Conservation (phyloP, 208 protist species). For the Trypanosoma melophagium region DNA sequence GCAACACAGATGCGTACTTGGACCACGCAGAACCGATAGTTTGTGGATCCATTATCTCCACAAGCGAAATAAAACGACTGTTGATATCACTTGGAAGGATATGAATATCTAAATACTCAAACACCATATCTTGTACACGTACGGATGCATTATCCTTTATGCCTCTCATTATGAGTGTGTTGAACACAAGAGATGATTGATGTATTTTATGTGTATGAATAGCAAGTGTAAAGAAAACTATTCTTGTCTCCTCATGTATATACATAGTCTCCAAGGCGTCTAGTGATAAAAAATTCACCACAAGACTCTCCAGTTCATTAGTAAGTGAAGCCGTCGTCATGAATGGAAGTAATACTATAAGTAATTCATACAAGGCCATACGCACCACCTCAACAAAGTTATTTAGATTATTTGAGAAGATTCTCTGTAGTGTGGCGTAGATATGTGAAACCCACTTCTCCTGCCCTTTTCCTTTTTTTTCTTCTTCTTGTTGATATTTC, state of each 20-base stretch:
- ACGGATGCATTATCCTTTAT: constrained; percentile 31
- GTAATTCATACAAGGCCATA: constrained; percentile 27
- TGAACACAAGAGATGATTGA: background rate
- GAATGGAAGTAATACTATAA: constrained; percentile 12
- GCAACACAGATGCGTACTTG: constrained; percentile 39
- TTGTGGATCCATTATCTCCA: constrained; percentile 9
- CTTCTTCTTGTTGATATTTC: too few species aligned
- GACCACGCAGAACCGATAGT: constrained; percentile 33
- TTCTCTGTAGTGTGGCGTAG: constrained; percentile 24
- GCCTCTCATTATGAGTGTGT: constrained; percentile 9
- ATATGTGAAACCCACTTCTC: too few species aligned
- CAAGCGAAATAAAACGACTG: constrained; percentile 14
- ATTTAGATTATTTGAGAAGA: constrained; percentile 29
- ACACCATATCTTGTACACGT: constrained; percentile 38
- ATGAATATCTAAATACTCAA: constrained; percentile 47
- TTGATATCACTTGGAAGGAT: constrained; percentile 1
- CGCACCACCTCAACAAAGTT: constrained; percentile 10
- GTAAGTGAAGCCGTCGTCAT: background rate
- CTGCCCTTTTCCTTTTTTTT: too few species aligned
- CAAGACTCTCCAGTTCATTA: background rate
- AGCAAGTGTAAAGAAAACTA: constrained; percentile 24
- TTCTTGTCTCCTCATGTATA: constrained; percentile 20
- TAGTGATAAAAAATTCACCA: constrained; percentile 20
- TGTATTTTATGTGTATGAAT: constrained; percentile 6
- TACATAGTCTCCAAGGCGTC: constrained; percentile 11